Conservation (phyloP, 139 green algal genomes). For the Closterium sp. region DNA sequence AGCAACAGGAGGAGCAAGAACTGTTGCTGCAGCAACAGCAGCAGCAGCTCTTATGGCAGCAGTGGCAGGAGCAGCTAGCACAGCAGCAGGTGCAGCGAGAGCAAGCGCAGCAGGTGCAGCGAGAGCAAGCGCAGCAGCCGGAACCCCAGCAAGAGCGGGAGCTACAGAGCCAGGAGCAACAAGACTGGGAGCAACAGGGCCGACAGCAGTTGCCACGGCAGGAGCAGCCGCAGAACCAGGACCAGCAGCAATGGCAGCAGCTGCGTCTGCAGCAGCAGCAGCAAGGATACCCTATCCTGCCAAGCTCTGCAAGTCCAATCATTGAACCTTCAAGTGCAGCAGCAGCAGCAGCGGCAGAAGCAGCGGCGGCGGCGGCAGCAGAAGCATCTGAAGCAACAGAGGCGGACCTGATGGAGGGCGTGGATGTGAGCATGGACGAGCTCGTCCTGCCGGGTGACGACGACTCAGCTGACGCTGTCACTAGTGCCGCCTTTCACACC, state of each 20-base stretch:
- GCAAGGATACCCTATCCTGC: background rate
- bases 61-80: background rate
- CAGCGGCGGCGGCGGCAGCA: too few relatives aligned
- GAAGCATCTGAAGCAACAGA: background rate
- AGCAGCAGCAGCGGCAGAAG: too few relatives aligned
- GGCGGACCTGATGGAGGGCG: background rate
- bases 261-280: background rate
- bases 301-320: background rate
- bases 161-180: background rate
- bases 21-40: background rate
- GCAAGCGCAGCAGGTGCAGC: background rate
- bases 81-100: background rate
- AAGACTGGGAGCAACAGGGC: background rate
- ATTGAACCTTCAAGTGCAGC: background rate
- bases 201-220: background rate
- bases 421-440: background rate
- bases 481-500: background rate
- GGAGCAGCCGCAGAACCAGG: background rate
- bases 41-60: background rate
- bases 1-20: background rate
- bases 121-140: background rate
- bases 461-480: background rate
- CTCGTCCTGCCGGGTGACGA: background rate
- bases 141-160: background rate
- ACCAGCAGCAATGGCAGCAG: background rate